Base-by-base conservation (phyloP, 176 grass and related monocot species). In the Carex myosuroides region DNA sequence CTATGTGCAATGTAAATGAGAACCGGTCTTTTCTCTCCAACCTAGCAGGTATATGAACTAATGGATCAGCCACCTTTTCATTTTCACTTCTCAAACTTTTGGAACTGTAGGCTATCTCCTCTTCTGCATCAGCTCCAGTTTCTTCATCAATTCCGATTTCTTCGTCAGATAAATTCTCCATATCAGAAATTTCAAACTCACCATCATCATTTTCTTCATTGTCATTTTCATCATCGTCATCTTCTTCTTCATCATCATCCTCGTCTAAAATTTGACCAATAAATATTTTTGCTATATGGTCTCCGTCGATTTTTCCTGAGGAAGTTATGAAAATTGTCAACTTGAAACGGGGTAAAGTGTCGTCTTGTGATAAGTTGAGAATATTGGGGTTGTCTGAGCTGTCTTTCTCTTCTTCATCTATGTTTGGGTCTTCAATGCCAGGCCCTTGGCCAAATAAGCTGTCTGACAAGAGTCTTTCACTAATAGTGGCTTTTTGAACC, bases 1-100 rank as follows among this genome's bases (percentile, higher is more conserved):
- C 91, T 50, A 90, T 81, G 87, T 90, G 85, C 32, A 98, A 91
- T 57, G 95, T 93, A 90, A 98, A 98, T 66, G 91, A 91, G 52
- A 85, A 85, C 39, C 64, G 84, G 79, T 89, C 89, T 77, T 79
- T 90, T 85, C 85, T 93, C 88, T 95, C 92, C 84, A 98, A 72
- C 83, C 88, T 98, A 82, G 95, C 92, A 16, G 95, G 95, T 81
- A 91, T 79, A 46, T 88, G 87, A 55, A 94, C 84, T 84, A 91
- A 77, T 14, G 85, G 56, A 84, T 86, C 81, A 61, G 69, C 42
- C 65, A 84, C 56, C 1, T 91, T 93, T 72, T 75, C 72, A 42
- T 76, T 70, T 44, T 89, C 88, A 65, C 60, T 87, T 64, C 88
- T 80, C 72, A 76, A 90, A 86, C 79, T 83, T 67, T 83, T 83